Percentiles rank a stretch among this genome's conserved stretches.
Evolutionary conservation across 352 stramenopile species (phyloP).

Genomic region (Globisporangium irregulare): DNA sequence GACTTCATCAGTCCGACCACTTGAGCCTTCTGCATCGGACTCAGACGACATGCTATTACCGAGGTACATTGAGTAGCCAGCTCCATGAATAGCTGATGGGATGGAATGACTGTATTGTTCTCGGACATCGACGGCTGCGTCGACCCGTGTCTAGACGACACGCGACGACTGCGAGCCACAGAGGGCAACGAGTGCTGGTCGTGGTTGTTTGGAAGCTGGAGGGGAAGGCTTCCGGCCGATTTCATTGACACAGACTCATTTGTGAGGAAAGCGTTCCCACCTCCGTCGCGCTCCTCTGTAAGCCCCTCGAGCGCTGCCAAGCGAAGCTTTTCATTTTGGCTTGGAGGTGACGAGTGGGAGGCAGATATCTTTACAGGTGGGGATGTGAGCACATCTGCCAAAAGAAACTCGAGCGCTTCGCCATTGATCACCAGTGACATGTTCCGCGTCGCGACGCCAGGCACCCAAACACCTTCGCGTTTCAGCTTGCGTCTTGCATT

Average conservation of each 20-base stretch:
- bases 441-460: slow-evolving; percentile 63
- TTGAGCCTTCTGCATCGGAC: slow-evolving; percentile 91
- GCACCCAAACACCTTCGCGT: slow-evolving; percentile 73
- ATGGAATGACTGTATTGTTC: slow-evolving; percentile 23
- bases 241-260: slow-evolving; percentile 52
- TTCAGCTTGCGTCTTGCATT: slow-evolving; percentile 74
- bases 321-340: slow-evolving; percentile 14
- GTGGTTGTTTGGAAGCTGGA: slow-evolving; percentile 21
- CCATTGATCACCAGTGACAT: slow-evolving; percentile 84
- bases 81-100: slow-evolving; percentile 75
- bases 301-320: slow-evolving; percentile 24
- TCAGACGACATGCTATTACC: slow-evolving; percentile 85
- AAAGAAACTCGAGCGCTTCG: slow-evolving; percentile 69
- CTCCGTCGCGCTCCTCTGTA: slow-evolving; percentile 21
- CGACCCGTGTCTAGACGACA: slow-evolving; percentile 35
- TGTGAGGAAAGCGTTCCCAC: slow-evolving; percentile 16
- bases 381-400: slow-evolving; percentile 34
- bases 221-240: slow-evolving; percentile 38
- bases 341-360: slow-evolving; percentile 3
- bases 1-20: slow-evolving; percentile 93
- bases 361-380: slow-evolving; percentile 7
- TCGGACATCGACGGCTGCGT: slow-evolving; percentile 33
- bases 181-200: slow-evolving; percentile 10
- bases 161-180: slow-evolving; percentile 16
- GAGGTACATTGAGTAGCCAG: slow-evolving; percentile 83